These are phyloP conservation scores for Calonectria montana DNA, from an alignment of 2,329 filamentous ascomycete genomes.

Conservation along the genomic window DNA sequence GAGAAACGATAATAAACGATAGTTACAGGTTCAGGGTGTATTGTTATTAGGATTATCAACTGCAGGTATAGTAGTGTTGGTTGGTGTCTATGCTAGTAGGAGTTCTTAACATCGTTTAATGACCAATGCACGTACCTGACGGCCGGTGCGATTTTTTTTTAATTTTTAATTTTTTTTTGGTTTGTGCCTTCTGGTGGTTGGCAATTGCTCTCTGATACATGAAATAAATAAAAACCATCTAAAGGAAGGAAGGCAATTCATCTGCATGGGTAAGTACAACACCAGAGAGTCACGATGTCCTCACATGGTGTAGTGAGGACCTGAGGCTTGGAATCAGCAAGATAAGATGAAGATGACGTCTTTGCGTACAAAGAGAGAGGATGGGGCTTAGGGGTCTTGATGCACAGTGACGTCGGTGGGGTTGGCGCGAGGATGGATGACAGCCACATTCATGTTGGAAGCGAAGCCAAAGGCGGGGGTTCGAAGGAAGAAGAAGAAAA, in stretches of 20 bases:
- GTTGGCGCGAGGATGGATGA: constrained; percentile 8
- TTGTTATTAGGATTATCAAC: neutral
- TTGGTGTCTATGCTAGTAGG: neutral
- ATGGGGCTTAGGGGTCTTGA: neutral
- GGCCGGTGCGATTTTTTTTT: too few species aligned
- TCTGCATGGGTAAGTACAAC: neutral
- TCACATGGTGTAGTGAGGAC: neutral
- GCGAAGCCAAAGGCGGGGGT: neutral
- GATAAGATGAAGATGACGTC: neutral
- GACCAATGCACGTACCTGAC: neutral
- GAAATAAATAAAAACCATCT: neutral
- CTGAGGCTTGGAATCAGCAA: neutral
- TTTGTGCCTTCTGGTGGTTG: neutral
- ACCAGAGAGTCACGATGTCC: neutral
- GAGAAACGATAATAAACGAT: neutral
- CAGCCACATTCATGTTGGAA: constrained; percentile 3
- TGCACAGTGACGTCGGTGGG: constrained; percentile 28
- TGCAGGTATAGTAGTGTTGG: neutral
- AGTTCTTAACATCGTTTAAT: neutral
- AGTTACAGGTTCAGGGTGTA: neutral
- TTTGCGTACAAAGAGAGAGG: neutral
- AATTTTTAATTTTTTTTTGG: too few species aligned
- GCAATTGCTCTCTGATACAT: neutral
- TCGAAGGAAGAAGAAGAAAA: neutral
- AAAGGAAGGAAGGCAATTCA: neutral